A percentile compares a stretch with the other conserved stretches of the same genome.
Evolutionary conservation across 2,329 filamentous ascomycete species (phyloP).

Genomic region (Colletotrichum liaoningense): DNA sequence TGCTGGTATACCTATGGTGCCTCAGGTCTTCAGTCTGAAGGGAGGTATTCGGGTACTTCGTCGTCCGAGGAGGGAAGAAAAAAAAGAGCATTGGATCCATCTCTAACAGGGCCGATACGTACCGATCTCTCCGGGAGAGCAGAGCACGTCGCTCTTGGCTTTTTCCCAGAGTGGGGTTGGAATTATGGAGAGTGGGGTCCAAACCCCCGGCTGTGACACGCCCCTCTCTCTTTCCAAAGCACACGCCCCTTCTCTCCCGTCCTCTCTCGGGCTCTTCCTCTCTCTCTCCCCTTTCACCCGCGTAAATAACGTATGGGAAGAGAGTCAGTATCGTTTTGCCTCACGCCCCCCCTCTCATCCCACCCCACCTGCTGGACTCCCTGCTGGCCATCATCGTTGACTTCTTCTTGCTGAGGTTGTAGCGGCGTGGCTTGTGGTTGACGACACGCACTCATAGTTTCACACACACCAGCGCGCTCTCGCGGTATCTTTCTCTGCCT

Average conservation of each 20-base stretch:
- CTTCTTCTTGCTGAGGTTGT: background rate
- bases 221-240: constrained; percentile 2
- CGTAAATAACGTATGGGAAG: background rate
- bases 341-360: background rate
- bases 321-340: constrained; percentile 10
- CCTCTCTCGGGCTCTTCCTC: background rate
- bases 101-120: constrained; percentile 2
- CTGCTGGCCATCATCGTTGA: constrained; percentile 2
- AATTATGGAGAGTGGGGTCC: constrained; percentile 20
- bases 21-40: background rate
- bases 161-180: constrained; percentile 8
- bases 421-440: background rate
- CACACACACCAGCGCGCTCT: background rate
- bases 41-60: background rate
- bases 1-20: background rate
- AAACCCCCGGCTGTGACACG: background rate
- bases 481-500: background rate
- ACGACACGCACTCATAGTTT: background rate
- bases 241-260: background rate
- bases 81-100: background rate
- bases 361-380: background rate
- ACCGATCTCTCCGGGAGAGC: constrained; percentile 28
- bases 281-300: constrained; percentile 24
- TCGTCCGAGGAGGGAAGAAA: background rate
- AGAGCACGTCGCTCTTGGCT: constrained; percentile 34